Conservation (phyloP, 2,329 filamentous ascomycete species). For the Fusarium napiforme region DNA sequence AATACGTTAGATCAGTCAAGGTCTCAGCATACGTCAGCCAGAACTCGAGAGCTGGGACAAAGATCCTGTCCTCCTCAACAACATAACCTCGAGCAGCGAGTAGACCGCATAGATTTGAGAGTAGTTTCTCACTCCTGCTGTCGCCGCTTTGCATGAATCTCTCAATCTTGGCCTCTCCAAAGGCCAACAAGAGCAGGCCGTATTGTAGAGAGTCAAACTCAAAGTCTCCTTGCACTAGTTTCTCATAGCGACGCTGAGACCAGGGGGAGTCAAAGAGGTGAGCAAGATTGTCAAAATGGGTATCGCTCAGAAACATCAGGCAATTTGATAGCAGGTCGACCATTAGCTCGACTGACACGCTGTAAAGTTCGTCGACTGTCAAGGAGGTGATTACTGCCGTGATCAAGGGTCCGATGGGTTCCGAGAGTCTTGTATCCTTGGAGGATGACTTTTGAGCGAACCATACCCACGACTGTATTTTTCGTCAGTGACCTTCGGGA, state of each 20-base stretch:
- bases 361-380: constrained; percentile 66
- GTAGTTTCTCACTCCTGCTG: constrained; percentile 62
- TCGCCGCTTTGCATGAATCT: constrained; percentile 66
- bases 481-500: constrained; percentile 14
- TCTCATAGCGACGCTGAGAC: constrained; percentile 66
- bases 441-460: constrained; percentile 75
- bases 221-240: constrained; percentile 68
- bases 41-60: constrained; percentile 80
- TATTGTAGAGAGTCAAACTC: constrained; percentile 74
- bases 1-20: constrained; percentile 67
- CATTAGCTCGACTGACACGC: constrained; percentile 71
- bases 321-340: constrained; percentile 73
- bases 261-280: constrained; percentile 70
- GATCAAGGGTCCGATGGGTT: constrained; percentile 69
- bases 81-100: constrained; percentile 73
- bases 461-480: constrained; percentile 73
- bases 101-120: constrained; percentile 71
- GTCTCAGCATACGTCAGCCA: constrained; percentile 82
- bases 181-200: constrained; percentile 73
- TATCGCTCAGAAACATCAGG: constrained; percentile 68
- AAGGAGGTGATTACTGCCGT: constrained; percentile 70
- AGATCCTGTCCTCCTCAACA: constrained; percentile 78
- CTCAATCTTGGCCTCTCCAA: constrained; percentile 73
- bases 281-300: constrained; percentile 68
- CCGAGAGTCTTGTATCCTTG: constrained; percentile 66